Evolutionary conservation across 2,329 filamentous ascomycete genomes (phyloP).

Genomic region (Fusarium sarcochroum): DNA sequence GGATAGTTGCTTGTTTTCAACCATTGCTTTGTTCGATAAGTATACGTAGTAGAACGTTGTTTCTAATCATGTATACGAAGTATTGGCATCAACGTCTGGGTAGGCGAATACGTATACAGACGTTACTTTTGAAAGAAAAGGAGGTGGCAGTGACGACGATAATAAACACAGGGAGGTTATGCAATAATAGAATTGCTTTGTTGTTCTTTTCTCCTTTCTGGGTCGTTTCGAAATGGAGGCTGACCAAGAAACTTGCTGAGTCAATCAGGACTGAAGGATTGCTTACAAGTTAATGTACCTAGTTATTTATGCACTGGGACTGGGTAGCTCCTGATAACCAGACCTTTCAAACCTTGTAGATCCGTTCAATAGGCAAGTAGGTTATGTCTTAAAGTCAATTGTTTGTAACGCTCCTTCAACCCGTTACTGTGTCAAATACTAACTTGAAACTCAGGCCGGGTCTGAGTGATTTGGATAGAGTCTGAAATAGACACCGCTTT

Average conservation of each 20-base stretch:
- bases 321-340: no score
- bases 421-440: not conserved
- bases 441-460: not conserved
- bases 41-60: constrained; percentile 16
- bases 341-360: no score
- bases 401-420: not conserved
- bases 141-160: constrained; percentile 12
- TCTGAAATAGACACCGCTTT: not conserved
- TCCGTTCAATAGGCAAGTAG: no score
- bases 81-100: constrained; percentile 2
- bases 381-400: no score
- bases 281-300: constrained; percentile 4
- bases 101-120: constrained; percentile 7
- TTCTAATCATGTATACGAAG: not conserved
- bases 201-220: constrained; percentile 3
- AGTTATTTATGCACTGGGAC: no score
- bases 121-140: not conserved
- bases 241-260: not conserved
- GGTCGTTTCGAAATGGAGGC: not conserved
- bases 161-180: not conserved
- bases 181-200: constrained; percentile 3
- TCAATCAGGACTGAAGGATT: not conserved
- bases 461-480: not conserved
- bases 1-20: not conserved
- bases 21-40: not conserved